phyloP scores from a whole-genome alignment of 192 early-diverging fungal species.

The Gamsiella multidivaricata region DNA sequence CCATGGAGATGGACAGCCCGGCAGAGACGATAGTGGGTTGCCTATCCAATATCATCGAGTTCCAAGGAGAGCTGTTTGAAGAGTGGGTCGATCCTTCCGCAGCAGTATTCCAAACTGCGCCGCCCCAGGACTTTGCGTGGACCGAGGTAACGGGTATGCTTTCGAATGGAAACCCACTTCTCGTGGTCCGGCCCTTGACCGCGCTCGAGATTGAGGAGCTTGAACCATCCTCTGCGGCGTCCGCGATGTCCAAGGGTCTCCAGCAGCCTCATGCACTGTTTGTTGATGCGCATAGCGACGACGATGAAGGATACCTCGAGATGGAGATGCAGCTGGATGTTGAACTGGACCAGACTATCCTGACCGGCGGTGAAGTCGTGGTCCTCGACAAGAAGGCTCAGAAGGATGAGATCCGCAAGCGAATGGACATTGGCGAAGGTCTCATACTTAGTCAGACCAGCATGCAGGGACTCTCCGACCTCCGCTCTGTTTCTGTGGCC shows the following conservation, averaged over 20 bases:
- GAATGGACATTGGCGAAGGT: constrained; percentile 22
- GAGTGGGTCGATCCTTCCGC: constrained; percentile 39
- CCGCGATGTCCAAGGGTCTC: background rate
- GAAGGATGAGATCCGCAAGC: constrained; percentile 5
- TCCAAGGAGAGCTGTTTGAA: constrained; percentile 44
- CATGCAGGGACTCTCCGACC: constrained; percentile 16
- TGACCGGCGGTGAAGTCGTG: background rate
- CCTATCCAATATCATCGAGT: constrained; percentile 19
- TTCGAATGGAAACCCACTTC: constrained; percentile 22
- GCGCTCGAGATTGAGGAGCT: constrained; percentile 1
- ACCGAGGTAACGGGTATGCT: constrained; percentile 37
- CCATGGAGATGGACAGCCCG: background rate
- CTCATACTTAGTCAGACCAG: background rate
- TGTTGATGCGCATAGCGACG: constrained; percentile 9
- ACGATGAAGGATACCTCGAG: constrained; percentile 23
- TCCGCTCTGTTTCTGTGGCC: background rate
- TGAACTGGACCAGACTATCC: background rate
- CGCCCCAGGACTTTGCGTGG: constrained; percentile 28
- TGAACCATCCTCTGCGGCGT: background rate
- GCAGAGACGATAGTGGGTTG: background rate
- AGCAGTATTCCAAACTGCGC: too few species aligned
- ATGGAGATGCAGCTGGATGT: constrained; percentile 18
- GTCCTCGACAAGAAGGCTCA: background rate
- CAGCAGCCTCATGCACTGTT: background rate
- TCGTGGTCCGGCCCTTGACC: constrained; percentile 43